Evolutionary conservation across 257 asterid genomes (phyloP), one percentile per base, ranked within the genome.

Genomic region (Penstemon newberryi): DNA sequence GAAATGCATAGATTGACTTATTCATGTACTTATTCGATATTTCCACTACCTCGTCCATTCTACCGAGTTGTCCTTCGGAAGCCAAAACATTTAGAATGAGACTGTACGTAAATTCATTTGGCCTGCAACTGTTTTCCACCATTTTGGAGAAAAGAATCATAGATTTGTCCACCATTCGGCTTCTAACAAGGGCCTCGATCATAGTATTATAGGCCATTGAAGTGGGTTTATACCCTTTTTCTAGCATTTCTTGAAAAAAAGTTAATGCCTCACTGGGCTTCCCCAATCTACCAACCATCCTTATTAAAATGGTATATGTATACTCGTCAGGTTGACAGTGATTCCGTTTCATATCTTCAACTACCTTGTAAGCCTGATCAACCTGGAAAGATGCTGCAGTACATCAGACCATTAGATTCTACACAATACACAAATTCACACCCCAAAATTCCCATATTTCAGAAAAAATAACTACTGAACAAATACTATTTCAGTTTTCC

Each of bases 21-120:
- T 83, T 90, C 96, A 93, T 88, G 80, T 86, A 87, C 66, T 86
- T 80, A 12, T 73, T 80, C 25, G 98, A 93, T 53, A 88, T 56
- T 46, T 88, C 80, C 70, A 90, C 89, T 10, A 88, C 90, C 74
- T 90, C 95, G 61, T 93, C 97, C 73, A 93, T 82, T 77, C 84
- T 81, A 65, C 88, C 89, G 54, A 93, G 99, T 84, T 86, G 85
- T 11, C 96, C 96, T 70, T 72, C 84, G 42, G 87, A 75, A 39
- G 84, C 91, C 80, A 93, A 72, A 62, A 79, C 90, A 70, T 83
- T 77, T 67, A 93, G 81, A 70, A 93, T 60, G 74, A 90, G 83
- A 65, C 89, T 84, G 75, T 90, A 90, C 0, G 98, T 90, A 77
- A 86, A 87, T 58, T 93, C 98, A 69, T 90, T 93, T 13, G 98